Conservation (phyloP, 1,139 yeast genomes). For the Yamadazyma friedrichii region DNA sequence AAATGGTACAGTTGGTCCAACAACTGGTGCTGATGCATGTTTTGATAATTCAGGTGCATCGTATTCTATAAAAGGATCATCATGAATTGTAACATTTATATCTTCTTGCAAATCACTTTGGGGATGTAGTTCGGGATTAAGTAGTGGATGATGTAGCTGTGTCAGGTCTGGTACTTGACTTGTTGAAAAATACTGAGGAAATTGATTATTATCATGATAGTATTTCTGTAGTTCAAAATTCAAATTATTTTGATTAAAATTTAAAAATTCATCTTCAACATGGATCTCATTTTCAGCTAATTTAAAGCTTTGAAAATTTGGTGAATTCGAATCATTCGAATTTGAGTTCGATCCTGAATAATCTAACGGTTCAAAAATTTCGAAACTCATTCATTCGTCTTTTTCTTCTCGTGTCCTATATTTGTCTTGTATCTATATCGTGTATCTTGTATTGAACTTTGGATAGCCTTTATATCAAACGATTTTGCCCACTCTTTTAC, state of each 20-base stretch:
- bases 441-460: no score
- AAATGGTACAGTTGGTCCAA: not conserved
- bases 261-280: slow-evolving; percentile 2
- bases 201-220: not conserved
- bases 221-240: slow-evolving; percentile 3
- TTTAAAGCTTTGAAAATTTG: not conserved
- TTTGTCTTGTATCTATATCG: no score
- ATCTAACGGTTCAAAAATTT: slow-evolving; percentile 3
- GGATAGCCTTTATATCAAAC: no score
- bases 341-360: slow-evolving; percentile 2
- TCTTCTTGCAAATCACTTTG: not conserved
- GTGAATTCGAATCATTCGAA: slow-evolving; percentile 4
- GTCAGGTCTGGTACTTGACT: no score
- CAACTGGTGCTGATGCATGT: slow-evolving; percentile 5
- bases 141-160: no score
- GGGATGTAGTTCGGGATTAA: not conserved
- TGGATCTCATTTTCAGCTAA: not conserved
- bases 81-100: not conserved
- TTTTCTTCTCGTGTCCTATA: no score
- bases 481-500: no score
- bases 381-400: slow-evolving; percentile 5
- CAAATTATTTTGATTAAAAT: slow-evolving; percentile 2
- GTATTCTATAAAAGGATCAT: slow-evolving; percentile 1
- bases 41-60: slow-evolving; percentile 1
- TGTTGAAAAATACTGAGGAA: not conserved